These are phyloP conservation scores for Boletus bicolor DNA, from an alignment of 768 basidiomycete genomes.

Conservation along the genomic window DNA sequence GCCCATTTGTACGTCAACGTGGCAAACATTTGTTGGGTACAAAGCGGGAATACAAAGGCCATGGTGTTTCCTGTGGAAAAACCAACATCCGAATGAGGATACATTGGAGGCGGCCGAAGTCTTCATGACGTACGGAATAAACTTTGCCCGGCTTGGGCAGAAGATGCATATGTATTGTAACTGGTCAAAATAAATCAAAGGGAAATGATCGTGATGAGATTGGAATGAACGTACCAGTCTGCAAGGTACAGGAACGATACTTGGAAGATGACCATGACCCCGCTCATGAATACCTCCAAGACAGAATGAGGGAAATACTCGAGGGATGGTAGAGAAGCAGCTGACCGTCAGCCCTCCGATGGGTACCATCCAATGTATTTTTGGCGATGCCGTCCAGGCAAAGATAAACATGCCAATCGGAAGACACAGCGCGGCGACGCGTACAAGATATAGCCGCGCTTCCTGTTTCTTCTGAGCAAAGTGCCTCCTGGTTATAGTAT, in stretches of 20 bases:
- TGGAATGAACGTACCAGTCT: conserved; percentile 39
- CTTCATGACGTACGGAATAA: conserved; percentile 37
- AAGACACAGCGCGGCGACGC: conserved; percentile 50
- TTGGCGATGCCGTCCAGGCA: conserved; percentile 59
- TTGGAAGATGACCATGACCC: conserved; percentile 42
- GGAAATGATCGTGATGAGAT: not conserved
- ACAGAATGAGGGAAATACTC: not conserved
- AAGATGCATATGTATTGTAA: conserved; percentile 48
- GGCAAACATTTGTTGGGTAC: conserved; percentile 45
- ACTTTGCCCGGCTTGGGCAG: conserved; percentile 52
- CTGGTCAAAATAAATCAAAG: conserved; percentile 18
- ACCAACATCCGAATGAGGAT: not conserved
- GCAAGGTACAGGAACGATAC: conserved; percentile 47
- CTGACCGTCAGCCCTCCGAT: conserved; percentile 22
- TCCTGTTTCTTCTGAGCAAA: conserved; percentile 39
- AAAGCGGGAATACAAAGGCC: conserved; percentile 47
- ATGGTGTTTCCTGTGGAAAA: conserved; percentile 34
- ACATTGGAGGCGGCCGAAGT: not conserved
- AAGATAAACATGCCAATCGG: conserved; percentile 65
- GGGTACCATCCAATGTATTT: conserved; percentile 57
- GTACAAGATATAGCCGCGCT: conserved; percentile 56
- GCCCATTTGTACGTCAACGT: conserved; percentile 49
- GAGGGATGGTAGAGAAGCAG: not conserved
- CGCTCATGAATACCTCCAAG: conserved; percentile 40
- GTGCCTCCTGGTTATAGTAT: conserved; percentile 24